A percentile compares a stretch with the other conserved stretches of the same genome.
Conservation (phyloP, 2,329 filamentous ascomycete species). For the Ceratocystis cacaofunesta region DNA sequence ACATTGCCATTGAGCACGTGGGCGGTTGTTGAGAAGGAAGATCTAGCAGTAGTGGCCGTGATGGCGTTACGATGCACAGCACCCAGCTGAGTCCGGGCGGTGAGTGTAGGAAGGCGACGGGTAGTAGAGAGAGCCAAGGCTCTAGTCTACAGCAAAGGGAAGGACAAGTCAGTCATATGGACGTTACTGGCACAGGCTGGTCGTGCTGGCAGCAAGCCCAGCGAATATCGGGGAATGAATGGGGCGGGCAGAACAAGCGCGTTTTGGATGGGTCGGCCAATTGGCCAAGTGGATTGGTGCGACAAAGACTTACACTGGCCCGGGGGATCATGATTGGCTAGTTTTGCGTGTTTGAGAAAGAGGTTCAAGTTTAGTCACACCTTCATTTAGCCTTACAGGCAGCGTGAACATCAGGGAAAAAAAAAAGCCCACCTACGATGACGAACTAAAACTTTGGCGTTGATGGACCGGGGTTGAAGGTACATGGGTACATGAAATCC, state of each 20-base stretch:
- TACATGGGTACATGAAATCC: neutral
- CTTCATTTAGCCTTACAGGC: neutral
- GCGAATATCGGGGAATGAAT: neutral
- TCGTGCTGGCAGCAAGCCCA: neutral
- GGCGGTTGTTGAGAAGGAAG: slow-evolving; percentile 17
- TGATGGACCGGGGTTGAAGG: neutral
- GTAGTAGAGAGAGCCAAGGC: slow-evolving; percentile 12
- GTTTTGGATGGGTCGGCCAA: neutral
- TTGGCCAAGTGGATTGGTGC: neutral
- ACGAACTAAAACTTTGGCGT: neutral
- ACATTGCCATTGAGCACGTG: slow-evolving; percentile 13
- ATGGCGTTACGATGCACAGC: neutral
- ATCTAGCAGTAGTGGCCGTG: neutral
- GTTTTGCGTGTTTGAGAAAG: neutral
- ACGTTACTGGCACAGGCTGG: neutral
- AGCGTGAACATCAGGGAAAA: neutral
- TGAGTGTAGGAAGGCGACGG: slow-evolving; percentile 9
- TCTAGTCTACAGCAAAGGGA: neutral
- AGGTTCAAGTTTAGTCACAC: neutral
- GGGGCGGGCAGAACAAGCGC: neutral
- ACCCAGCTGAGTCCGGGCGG: neutral
- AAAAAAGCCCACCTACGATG: neutral
- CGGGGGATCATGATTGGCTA: slow-evolving; percentile 13
- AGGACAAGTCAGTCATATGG: neutral
- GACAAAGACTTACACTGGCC: slow-evolving; percentile 14